Conservation (phyloP, 805 yeast genomes). For the Candida xiaguanensis region DNA sequence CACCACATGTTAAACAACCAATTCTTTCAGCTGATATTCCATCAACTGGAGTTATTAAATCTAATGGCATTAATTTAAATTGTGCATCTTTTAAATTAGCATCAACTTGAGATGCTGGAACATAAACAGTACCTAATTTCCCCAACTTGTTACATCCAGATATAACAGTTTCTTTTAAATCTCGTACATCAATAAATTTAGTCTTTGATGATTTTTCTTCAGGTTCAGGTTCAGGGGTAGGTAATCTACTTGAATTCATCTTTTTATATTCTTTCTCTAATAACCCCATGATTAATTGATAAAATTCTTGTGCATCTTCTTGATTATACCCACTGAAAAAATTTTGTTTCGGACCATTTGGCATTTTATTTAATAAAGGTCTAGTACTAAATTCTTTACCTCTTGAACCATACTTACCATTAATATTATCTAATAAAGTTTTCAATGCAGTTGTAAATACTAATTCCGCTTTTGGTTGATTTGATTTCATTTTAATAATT, state of each 20-base stretch:
- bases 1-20: conserved; percentile 89
- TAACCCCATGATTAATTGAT: conserved; percentile 70
- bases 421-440: conserved; percentile 51
- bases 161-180: conserved; percentile 21
- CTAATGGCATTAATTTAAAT: conserved; percentile 47
- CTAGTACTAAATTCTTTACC: conserved; percentile 63
- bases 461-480: conserved; percentile 23
- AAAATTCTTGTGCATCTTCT: conserved; percentile 96
- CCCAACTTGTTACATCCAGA: conserved; percentile 48
- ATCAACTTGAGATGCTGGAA: conserved; percentile 75
- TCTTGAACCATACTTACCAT: conserved; percentile 49
- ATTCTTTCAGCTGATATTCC: conserved; percentile 86
- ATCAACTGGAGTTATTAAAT: conserved; percentile 83
- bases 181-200: conserved; percentile 17
- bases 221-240: conserved; percentile 21
- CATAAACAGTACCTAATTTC: conserved; percentile 58
- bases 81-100: conserved; percentile 52
- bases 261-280: conserved; percentile 55
- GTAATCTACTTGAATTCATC: conserved; percentile 17
- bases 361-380: conserved; percentile 60
- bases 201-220: conserved; percentile 7
- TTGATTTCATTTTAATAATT: conserved; percentile 14
- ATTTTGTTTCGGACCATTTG: conserved; percentile 74
- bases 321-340: conserved; percentile 83
- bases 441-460: conserved; percentile 53